A percentile compares a stretch with the other conserved stretches of the same genome.
Conservation (phyloP, 2,329 filamentous ascomycete species). For the Penicillium sp. region DNA sequence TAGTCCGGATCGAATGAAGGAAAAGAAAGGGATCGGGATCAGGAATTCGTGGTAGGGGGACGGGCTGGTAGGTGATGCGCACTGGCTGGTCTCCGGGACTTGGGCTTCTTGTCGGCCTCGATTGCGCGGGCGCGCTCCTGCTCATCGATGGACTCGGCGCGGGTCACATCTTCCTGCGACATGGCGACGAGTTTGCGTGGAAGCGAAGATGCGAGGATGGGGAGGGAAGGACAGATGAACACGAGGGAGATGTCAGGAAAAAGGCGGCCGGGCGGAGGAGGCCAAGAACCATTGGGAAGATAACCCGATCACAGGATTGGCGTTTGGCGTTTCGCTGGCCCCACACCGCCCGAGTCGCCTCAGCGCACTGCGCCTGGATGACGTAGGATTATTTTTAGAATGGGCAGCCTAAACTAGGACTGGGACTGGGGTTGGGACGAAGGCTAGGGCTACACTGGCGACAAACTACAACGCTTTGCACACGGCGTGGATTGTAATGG, state of each 20-base stretch:
- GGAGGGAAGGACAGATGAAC: conserved; percentile 5
- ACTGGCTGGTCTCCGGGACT: conserved; percentile 93
- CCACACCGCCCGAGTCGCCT: conserved; percentile 6
- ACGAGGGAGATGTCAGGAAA: conserved; percentile 29
- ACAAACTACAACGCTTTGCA: too few species aligned
- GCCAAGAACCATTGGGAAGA: too few species aligned
- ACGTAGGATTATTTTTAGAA: too few species aligned
- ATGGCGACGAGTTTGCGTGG: conserved; percentile 33
- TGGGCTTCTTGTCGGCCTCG: conserved; percentile 72
- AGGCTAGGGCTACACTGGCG: too few species aligned
- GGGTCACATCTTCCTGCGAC: conserved; percentile 48
- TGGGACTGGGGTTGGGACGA: too few species aligned
- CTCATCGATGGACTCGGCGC: conserved; percentile 49
- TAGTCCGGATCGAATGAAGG: conserved; percentile 5
- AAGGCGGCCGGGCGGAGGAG: conserved; percentile 28
- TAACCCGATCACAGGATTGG: too few species aligned
- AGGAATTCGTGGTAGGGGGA: not conserved
- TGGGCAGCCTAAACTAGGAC: too few species aligned
- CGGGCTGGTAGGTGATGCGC: conserved; percentile 34
- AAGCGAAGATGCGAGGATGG: conserved; percentile 1
- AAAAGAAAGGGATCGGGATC: not conserved
- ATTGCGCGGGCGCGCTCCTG: conserved; percentile 45
- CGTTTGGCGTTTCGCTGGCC: conserved; percentile 13
- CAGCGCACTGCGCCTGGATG: not conserved
- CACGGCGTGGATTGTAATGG: too few species aligned